A percentile compares a stretch with the other conserved stretches of the same genome.
Conservation (phyloP, 257 asterid species). For the Solanum paucissectum region DNA sequence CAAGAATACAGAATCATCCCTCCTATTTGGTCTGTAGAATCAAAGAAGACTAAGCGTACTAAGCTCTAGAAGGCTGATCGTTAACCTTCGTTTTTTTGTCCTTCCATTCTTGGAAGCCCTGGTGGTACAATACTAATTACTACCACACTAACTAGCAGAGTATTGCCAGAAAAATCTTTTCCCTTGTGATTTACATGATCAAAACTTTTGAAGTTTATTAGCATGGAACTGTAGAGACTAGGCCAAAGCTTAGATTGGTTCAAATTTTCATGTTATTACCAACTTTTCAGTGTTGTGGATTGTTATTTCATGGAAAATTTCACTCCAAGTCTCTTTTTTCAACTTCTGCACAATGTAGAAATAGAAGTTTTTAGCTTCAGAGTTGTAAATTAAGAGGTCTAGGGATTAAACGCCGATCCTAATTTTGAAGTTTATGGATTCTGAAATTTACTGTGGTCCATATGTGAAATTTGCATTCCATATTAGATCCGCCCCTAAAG, state of each 20-base stretch:
- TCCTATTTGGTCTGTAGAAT: slow-evolving; percentile 62
- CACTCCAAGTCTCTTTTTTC: background rate
- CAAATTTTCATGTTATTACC: background rate
- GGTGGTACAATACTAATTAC: background rate
- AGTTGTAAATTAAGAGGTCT: background rate
- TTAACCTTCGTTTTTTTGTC: background rate
- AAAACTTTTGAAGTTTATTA: background rate
- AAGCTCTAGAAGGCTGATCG: slow-evolving; percentile 7
- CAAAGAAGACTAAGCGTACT: slow-evolving; percentile 24
- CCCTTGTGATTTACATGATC: background rate
- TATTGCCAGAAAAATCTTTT: background rate
- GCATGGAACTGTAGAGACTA: background rate
- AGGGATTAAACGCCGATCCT: background rate
- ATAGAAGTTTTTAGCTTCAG: background rate
- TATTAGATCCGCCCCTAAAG: too few species aligned
- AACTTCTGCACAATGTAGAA: background rate
- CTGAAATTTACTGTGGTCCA: too few species aligned
- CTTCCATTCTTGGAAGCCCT: background rate
- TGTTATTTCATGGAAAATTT: background rate
- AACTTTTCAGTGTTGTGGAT: background rate
- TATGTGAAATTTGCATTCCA: too few species aligned
- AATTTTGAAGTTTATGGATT: background rate
- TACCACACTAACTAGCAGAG: background rate
- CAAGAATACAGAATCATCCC: slow-evolving; percentile 35
- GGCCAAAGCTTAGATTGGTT: background rate